phyloP scores from a whole-genome alignment of 768 basidiomycete species.

The Leucocoprinus sp. region DNA sequence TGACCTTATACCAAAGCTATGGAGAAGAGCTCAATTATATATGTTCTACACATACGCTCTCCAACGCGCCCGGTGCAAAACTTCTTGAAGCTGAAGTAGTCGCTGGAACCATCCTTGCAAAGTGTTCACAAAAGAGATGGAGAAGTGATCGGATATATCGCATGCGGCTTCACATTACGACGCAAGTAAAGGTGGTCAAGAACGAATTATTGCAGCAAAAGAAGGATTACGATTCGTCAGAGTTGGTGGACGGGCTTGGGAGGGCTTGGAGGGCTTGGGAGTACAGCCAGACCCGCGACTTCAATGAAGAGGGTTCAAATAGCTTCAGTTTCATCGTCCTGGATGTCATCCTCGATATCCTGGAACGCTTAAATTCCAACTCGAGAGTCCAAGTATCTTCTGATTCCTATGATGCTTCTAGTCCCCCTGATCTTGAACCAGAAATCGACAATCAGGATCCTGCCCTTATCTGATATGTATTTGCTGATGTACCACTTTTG shows the following conservation, averaged over 20 bases:
- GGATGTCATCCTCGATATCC: constrained; percentile 47
- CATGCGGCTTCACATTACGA: constrained; percentile 50
- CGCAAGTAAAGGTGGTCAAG: constrained; percentile 41
- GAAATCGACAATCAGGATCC: neutral
- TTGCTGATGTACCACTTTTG: neutral
- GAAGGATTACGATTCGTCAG: constrained; percentile 19
- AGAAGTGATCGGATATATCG: constrained; percentile 49
- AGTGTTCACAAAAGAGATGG: constrained; percentile 55
- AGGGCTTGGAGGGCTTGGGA: constrained; percentile 63
- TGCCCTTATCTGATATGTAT: constrained; percentile 1
- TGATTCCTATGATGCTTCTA: neutral
- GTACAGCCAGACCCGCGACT: constrained; percentile 28
- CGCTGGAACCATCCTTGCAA: constrained; percentile 64
- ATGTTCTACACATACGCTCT: constrained; percentile 57
- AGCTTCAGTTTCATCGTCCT: constrained; percentile 68
- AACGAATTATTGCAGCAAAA: constrained; percentile 18
- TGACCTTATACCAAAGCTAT: constrained; percentile 43
- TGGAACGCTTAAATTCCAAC: constrained; percentile 28
- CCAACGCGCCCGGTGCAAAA: constrained; percentile 42
- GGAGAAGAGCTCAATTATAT: constrained; percentile 64
- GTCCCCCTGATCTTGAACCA: constrained; percentile 1
- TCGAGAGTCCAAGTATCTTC: neutral
- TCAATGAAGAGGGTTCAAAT: constrained; percentile 38
- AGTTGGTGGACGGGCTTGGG: constrained; percentile 33
- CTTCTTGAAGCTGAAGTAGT: constrained; percentile 71